Evolutionary conservation across 352 stramenopile species (phyloP).

Genomic region (Phytopythium mirpurense): DNA sequence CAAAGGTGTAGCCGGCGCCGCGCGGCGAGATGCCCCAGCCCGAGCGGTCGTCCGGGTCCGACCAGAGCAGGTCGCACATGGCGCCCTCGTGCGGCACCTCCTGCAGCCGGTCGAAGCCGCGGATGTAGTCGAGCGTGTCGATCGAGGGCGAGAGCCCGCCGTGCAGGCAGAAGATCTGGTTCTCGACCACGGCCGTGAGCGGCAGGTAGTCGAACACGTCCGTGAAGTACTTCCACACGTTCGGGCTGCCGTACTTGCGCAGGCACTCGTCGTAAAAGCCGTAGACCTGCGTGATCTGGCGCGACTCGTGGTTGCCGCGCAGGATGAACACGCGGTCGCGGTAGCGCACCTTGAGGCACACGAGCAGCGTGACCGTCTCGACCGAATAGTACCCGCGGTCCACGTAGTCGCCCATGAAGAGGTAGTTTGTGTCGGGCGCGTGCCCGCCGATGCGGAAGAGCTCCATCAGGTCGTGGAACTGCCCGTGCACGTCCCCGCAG

Average conservation of each 20-base stretch:
- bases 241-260: constrained; percentile 98
- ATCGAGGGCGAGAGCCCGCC: constrained; percentile 95
- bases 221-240: constrained; percentile 98
- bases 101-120: constrained; percentile 90
- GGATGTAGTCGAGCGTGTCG: constrained; percentile 90
- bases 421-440: constrained; percentile 74
- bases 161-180: constrained; percentile 99
- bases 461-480: constrained; percentile 98
- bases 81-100: constrained; percentile 92
- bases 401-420: constrained; percentile 83
- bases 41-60: constrained; percentile 98
- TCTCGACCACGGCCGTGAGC: constrained; percentile 97
- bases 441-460: constrained; percentile 92
- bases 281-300: constrained; percentile 81
- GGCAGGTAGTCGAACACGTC: constrained; percentile 93
- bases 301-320: constrained; percentile 76
- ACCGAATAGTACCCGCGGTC: constrained; percentile 87
- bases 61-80: constrained; percentile 98
- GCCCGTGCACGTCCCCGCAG: constrained; percentile 96
- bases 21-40: constrained; percentile 98
- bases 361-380: constrained; percentile 75
- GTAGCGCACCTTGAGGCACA: constrained; percentile 87
- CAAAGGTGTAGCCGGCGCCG: constrained; percentile 97
- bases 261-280: constrained; percentile 78
- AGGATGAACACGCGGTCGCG: constrained; percentile 82